phyloP scores from a whole-genome alignment of 306 rosid species.

The Cucumis cinereus region DNA sequence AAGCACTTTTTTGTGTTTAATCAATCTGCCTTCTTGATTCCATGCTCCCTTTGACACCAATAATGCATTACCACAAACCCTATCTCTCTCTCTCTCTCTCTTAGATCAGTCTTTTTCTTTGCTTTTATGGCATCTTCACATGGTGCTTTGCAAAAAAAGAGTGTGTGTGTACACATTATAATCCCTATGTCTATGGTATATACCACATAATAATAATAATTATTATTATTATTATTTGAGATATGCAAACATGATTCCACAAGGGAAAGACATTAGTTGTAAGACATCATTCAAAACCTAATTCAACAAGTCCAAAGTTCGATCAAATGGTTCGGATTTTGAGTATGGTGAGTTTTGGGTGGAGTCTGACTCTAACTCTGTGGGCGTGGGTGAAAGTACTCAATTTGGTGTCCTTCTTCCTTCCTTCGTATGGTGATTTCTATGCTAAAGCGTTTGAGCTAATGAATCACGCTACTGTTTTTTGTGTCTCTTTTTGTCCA shows the following conservation, averaged over 20 bases:
- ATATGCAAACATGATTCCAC: background rate
- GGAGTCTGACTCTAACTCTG: too few species aligned
- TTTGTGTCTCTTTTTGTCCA: too few species aligned
- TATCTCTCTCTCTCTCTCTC: background rate
- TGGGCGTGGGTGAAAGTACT: too few species aligned
- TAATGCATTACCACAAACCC: background rate
- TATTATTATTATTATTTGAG: background rate
- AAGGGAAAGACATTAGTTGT: too few species aligned
- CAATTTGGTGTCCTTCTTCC: too few species aligned
- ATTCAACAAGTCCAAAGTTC: too few species aligned
- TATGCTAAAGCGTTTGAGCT: too few species aligned
- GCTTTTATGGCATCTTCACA: background rate
- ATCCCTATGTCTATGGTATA: background rate
- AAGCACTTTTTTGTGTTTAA: constrained; percentile 24
- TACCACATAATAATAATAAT: background rate
- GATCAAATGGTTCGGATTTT: too few species aligned
- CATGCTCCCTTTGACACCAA: background rate
- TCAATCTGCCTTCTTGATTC: background rate
- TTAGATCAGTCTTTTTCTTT: background rate
- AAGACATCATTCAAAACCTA: too few species aligned
- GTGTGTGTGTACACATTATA: background rate
- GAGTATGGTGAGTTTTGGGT: too few species aligned
- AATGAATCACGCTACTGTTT: too few species aligned
- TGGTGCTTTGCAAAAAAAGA: background rate
- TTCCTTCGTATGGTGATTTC: too few species aligned